Percentiles rank a stretch among this genome's conserved stretches.
Conservation (phyloP, 129 eudicot genomes). For the Glebionis coronaria region DNA sequence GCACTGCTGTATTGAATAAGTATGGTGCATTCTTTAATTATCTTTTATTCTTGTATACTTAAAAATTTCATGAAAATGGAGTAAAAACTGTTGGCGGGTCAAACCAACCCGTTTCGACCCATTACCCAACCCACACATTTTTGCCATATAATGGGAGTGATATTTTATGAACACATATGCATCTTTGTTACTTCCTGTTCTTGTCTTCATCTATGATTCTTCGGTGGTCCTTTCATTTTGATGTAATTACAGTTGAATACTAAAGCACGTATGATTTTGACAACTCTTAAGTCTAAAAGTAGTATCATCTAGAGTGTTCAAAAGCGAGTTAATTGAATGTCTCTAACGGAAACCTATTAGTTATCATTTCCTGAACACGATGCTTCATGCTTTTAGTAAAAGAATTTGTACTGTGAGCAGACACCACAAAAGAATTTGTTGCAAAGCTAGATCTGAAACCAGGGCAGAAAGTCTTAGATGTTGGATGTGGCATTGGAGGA, state of each 20-base stretch:
- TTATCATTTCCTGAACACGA: not conserved
- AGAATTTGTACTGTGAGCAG: constrained; percentile 39
- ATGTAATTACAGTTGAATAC: not conserved
- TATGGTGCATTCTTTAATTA: not conserved
- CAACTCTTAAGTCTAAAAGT: not conserved
- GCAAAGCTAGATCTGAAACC: constrained; percentile 76
- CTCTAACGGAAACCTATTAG: not conserved
- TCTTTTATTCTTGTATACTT: not conserved
- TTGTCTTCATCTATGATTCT: not conserved
- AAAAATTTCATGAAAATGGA: not conserved
- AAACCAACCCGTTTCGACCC: not conserved
- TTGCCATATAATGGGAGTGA: not conserved
- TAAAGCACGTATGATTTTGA: not conserved
- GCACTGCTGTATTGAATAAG: not conserved
- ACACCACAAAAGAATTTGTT: constrained; percentile 91
- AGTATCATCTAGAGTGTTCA: not conserved
- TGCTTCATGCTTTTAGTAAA: not conserved
- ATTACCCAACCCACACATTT: not conserved
- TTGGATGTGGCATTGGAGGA: constrained; percentile 99
- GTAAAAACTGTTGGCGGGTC: not conserved
- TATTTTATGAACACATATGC: not conserved
- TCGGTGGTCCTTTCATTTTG: not conserved
- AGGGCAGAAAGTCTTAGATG: constrained; percentile 92
- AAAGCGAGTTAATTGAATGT: not conserved
- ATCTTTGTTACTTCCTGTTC: not conserved